These are phyloP conservation scores for Colletotrichum viniferum DNA, from an alignment of 2,329 filamentous ascomycete genomes.

Conservation along the genomic window DNA sequence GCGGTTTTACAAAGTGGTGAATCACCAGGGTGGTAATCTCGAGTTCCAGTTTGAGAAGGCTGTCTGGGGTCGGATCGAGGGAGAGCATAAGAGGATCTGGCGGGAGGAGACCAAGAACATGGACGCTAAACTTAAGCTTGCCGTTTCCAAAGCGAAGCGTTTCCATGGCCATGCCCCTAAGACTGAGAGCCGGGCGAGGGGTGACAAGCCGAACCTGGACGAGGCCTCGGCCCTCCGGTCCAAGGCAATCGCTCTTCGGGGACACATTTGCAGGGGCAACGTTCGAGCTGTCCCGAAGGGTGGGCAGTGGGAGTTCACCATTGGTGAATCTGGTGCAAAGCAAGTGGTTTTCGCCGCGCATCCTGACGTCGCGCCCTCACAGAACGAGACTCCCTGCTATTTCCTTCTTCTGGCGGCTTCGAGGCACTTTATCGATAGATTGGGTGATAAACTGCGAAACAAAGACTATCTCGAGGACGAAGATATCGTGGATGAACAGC, in stretches of 20 bases:
- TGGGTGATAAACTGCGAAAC: neutral
- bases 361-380: neutral
- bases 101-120: neutral
- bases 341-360: neutral
- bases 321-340: neutral
- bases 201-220: neutral
- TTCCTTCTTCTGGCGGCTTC: neutral
- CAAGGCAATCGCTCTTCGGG: neutral
- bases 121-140: neutral
- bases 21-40: neutral
- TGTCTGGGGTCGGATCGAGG: neutral
- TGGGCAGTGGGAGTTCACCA: neutral
- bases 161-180: neutral
- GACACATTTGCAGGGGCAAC: neutral
- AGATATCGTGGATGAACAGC: neutral
- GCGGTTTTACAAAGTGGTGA: neutral
- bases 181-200: neutral
- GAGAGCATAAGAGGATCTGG: neutral
- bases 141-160: neutral
- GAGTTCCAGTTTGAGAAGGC: neutral
- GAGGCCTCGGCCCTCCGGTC: neutral
- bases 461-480: neutral
- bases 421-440: neutral
- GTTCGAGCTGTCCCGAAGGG: neutral
- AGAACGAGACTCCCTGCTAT: neutral